Conservation (phyloP, 2,329 filamentous ascomycete species). For the Westerdykella aurantiaca region DNA sequence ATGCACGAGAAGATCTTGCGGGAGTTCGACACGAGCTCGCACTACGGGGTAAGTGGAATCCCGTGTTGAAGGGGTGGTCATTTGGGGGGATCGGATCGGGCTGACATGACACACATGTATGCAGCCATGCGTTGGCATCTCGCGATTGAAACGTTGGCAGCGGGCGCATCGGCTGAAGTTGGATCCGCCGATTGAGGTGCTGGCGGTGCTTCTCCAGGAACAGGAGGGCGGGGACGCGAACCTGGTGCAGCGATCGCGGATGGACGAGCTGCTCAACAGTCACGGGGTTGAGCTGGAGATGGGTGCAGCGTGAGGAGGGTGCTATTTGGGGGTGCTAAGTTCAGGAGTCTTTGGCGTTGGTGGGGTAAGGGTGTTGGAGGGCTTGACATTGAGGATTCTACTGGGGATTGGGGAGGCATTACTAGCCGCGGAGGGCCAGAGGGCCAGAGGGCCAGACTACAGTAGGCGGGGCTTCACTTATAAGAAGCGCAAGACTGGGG, state of each 20-base stretch:
- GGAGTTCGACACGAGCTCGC: conserved; percentile 85
- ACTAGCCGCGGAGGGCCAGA: too few species aligned
- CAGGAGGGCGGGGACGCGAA: conserved; percentile 49
- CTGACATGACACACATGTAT: conserved; percentile 11
- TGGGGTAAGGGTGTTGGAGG: too few species aligned
- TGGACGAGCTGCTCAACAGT: conserved; percentile 60
- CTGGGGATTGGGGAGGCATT: too few species aligned
- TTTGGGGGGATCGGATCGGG: background rate
- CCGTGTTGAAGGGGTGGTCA: background rate
- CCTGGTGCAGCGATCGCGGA: conserved; percentile 60
- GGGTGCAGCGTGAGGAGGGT: too few species aligned
- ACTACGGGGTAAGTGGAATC: conserved; percentile 71
- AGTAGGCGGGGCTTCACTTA: too few species aligned
- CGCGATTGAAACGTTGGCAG: conserved; percentile 78
- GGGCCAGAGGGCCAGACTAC: too few species aligned
- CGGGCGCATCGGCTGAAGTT: conserved; percentile 76
- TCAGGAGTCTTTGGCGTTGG: too few species aligned
- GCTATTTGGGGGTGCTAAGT: too few species aligned
- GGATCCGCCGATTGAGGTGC: conserved; percentile 82
- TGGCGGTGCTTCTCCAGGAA: conserved; percentile 75
- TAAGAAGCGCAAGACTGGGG: too few species aligned
- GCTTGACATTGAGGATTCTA: too few species aligned
- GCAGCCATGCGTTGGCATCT: conserved; percentile 82
- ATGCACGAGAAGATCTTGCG: conserved; percentile 79
- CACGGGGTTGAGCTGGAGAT: background rate